phyloP scores from a whole-genome alignment of 192 early-diverging fungal genomes.

The Mortierella hygrophila region DNA sequence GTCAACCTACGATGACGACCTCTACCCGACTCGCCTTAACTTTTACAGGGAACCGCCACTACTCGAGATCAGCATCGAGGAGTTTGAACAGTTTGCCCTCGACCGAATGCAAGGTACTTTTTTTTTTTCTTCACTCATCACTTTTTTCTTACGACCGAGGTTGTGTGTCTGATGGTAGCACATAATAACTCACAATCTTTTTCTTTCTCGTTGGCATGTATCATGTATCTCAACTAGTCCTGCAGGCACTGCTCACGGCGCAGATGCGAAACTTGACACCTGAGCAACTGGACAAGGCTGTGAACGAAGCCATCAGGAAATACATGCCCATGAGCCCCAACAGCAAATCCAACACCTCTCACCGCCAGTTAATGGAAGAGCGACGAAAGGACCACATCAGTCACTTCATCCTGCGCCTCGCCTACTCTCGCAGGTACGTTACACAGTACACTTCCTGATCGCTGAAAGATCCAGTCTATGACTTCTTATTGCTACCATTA shows the following conservation, averaged over 20 bases:
- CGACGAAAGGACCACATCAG: constrained; percentile 85
- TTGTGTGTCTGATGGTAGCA: not conserved
- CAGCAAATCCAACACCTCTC: constrained; percentile 40
- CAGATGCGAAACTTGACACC: constrained; percentile 76
- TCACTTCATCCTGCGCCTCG: constrained; percentile 86
- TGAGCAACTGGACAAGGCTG: constrained; percentile 66
- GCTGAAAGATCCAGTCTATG: not conserved
- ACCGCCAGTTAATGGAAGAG: constrained; percentile 65
- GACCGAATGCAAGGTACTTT: constrained; percentile 76
- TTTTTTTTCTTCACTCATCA: not conserved
- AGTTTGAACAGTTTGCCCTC: constrained; percentile 82
- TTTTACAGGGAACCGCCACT: constrained; percentile 76
- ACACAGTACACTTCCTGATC: not conserved
- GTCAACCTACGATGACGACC: constrained; percentile 27
- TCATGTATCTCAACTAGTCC: constrained; percentile 61
- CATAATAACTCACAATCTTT: not conserved
- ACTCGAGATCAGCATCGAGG: constrained; percentile 74
- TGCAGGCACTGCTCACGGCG: constrained; percentile 87
- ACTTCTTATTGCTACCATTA: not conserved
- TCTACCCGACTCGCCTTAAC: constrained; percentile 68
- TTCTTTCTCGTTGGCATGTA: not conserved
- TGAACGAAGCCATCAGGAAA: constrained; percentile 64
- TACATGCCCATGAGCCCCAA: constrained; percentile 76
- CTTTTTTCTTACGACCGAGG: not conserved
- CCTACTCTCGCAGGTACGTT: constrained; percentile 69